Evolutionary conservation across 495 filamentous ascomycete genomes (phyloP).

Genomic region (Geoglossum glabrum): DNA sequence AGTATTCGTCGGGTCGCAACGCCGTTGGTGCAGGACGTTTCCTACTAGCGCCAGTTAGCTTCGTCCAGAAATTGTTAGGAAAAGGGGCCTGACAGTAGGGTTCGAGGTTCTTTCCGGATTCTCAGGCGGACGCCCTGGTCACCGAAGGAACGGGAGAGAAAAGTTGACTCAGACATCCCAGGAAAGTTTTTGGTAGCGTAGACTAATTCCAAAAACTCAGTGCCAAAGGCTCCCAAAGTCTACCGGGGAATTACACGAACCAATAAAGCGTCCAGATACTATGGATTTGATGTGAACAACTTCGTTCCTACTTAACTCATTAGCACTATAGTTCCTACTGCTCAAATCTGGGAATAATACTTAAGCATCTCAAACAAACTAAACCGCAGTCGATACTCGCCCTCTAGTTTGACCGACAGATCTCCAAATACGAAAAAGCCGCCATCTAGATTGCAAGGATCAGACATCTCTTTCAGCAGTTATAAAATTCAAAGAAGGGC

Average conservation of each 20-base stretch:
- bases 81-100: constrained; percentile 20
- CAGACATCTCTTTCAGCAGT: neutral
- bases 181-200: constrained; percentile 61
- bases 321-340: neutral
- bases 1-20: neutral
- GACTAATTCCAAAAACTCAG: constrained; percentile 27
- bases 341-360: constrained; percentile 23
- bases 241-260: constrained; percentile 20
- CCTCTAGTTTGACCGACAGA: constrained; percentile 66
- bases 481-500: constrained; percentile 8
- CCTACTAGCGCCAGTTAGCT: constrained; percentile 2
- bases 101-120: constrained; percentile 66
- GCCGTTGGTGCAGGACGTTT: constrained; percentile 3
- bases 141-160: constrained; percentile 77
- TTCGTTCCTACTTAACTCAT: constrained; percentile 22
- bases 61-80: neutral
- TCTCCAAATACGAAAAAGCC: constrained; percentile 97
- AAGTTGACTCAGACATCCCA: constrained; percentile 79
- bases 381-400: constrained; percentile 62
- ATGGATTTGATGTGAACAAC: constrained; percentile 51
- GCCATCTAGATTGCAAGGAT: constrained; percentile 36
- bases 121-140: constrained; percentile 86
- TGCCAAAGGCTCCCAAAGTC: neutral
- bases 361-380: constrained; percentile 68
- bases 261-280: constrained; percentile 53